A percentile compares a stretch with the other conserved stretches of the same genome.
phyloP scores from a whole-genome alignment of 2,329 filamentous ascomycete species.

The Sclerotiophoma versabilis region DNA sequence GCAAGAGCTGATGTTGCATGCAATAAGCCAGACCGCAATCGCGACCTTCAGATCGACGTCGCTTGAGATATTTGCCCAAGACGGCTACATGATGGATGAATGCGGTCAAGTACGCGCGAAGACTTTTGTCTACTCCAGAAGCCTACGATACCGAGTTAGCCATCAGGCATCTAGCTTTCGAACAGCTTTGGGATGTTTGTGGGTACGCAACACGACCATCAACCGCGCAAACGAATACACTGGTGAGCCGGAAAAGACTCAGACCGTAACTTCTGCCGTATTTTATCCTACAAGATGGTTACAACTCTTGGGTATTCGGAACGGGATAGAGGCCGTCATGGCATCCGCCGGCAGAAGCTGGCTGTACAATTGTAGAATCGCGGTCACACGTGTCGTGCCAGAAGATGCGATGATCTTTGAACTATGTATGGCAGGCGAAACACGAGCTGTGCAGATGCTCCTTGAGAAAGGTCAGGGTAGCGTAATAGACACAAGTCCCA shows the following conservation, averaged over 20 bases:
- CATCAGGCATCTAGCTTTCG: slow-evolving; percentile 9
- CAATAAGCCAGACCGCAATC: slow-evolving; percentile 16
- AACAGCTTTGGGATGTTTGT: slow-evolving; percentile 13
- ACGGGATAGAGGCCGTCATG: slow-evolving; percentile 17
- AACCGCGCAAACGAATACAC: background rate
- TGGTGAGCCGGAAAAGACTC: background rate
- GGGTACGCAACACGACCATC: slow-evolving; percentile 14
- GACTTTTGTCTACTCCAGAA: slow-evolving; percentile 20
- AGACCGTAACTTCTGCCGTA: slow-evolving; percentile 10
- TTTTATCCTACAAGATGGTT: slow-evolving; percentile 17
- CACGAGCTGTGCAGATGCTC: slow-evolving; percentile 19
- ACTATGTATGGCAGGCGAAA: slow-evolving; percentile 19
- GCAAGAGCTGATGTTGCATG: slow-evolving; percentile 20
- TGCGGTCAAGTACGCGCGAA: slow-evolving; percentile 16
- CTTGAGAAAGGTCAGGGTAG: slow-evolving; percentile 16
- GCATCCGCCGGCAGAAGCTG: slow-evolving; percentile 13
- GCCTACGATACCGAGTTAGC: slow-evolving; percentile 1
- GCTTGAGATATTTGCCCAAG: slow-evolving; percentile 22
- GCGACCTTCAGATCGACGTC: slow-evolving; percentile 18
- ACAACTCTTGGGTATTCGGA: slow-evolving; percentile 10
- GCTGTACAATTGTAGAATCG: slow-evolving; percentile 20
- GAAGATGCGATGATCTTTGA: slow-evolving; percentile 23
- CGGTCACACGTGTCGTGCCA: slow-evolving; percentile 14
- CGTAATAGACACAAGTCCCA: slow-evolving; percentile 23
- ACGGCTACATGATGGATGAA: slow-evolving; percentile 22